Evolutionary conservation across 2,329 filamentous ascomycete genomes (phyloP), one percentile per base, ranked within the genome.

Genomic region (Septoria linicola): DNA sequence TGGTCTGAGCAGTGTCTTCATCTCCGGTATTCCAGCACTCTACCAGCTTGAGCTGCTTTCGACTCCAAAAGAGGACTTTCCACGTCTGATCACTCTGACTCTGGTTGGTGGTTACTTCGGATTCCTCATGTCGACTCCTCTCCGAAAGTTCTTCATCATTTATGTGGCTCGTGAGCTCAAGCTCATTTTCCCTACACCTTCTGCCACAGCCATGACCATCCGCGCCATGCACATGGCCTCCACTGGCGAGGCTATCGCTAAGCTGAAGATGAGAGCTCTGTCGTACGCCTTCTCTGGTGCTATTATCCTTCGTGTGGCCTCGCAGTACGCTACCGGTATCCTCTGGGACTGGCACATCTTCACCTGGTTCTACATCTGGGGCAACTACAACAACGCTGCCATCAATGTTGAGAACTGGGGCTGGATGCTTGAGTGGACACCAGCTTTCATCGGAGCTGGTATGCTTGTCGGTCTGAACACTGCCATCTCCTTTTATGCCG

Each of bases 61-160:
- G 8, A 72, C 74, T 25, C 80, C 79, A 8, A 72, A 73, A 55
- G 66, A 75, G 8, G 80, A 84, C 61, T 83, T 83, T 59, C 73
- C 74, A 48, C 73, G 79, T 25, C 76, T 85, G 41, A 72, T 84
- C 49, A 79, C 79, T 21, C 73, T 85, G 56, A 84, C 81, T 2
- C 72, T 82, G 36, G 78, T 83, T 41, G 80, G 80, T 52, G 80
- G 78, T 8, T 83, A 83, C 69, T 84, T 84, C 65, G 83, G 83
- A 3, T 75, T 84, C 53, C 82, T 82, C 57, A 58, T 46, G 25
- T 50, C 42, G n/a, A 39, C 53, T 10, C 53, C 46, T 32, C 41
- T 63, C 19, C 80, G 83, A 51, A 84, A 83, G 63, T 85, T 86
- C 72, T 86, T 85, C 72, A 79, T 86, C 66, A 79, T 85, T 65